A percentile compares a stretch with the other conserved stretches of the same genome.
phyloP scores from a whole-genome alignment of 768 basidiomycete species.

The Leucocoprinus birnbaumii region DNA sequence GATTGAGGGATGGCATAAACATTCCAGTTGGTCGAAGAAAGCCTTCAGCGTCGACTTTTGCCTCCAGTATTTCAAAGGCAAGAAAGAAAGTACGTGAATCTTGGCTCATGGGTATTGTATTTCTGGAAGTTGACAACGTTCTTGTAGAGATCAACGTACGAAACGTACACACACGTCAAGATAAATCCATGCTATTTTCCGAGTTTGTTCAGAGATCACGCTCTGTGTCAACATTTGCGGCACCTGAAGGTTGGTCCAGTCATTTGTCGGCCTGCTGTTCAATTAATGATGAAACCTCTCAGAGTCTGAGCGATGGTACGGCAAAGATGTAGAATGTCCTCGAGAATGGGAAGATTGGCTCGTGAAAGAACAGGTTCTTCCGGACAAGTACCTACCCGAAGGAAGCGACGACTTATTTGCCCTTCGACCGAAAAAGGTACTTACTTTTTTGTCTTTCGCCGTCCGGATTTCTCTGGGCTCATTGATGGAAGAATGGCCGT shows the following conservation, averaged over 20 bases:
- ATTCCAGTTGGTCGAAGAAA: conserved; percentile 48
- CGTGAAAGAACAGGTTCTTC: conserved; percentile 41
- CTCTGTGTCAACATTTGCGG: conserved; percentile 27
- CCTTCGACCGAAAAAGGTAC: conserved; percentile 50
- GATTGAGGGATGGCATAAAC: conserved; percentile 57
- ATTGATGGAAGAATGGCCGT: conserved; percentile 1
- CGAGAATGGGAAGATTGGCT: conserved; percentile 64
- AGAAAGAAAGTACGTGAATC: not conserved
- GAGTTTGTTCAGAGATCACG: conserved; percentile 52
- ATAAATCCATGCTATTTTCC: conserved; percentile 45
- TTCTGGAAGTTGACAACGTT: not conserved
- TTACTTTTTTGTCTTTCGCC: conserved; percentile 15
- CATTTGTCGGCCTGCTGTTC: not conserved
- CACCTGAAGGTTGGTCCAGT: conserved; percentile 32
- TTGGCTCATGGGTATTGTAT: not conserved
- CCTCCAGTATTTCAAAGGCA: conserved; percentile 20
- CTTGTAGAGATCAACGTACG: conserved; percentile 54
- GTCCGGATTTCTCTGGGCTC: not conserved
- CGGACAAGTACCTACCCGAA: conserved; percentile 48
- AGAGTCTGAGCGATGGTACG: conserved; percentile 68
- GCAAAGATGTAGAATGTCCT: conserved; percentile 77
- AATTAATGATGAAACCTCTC: not conserved
- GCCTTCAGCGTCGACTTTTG: conserved; percentile 61
- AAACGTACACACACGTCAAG: conserved; percentile 57
- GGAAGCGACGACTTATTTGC: conserved; percentile 55